These are phyloP conservation scores for Aspergillus avenaceus DNA, from an alignment of 495 filamentous ascomycete species.

Conservation along the genomic window DNA sequence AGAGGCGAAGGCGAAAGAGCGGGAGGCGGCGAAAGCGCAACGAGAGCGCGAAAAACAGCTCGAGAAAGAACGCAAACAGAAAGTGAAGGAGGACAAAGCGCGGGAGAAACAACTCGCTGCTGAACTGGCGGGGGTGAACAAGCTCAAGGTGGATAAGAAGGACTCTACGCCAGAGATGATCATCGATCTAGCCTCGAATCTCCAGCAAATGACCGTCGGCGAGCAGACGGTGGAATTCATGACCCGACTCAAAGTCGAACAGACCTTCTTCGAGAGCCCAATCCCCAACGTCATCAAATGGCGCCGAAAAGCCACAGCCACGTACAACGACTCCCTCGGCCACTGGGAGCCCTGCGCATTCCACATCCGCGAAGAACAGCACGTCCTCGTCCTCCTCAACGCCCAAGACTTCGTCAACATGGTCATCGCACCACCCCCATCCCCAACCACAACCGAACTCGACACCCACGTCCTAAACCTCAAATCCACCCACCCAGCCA, in stretches of 20 bases:
- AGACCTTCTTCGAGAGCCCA: conserved; percentile 45
- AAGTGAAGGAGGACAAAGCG: conserved; percentile 52
- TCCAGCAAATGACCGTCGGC: conserved; percentile 46
- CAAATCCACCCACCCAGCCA: conserved; percentile 46
- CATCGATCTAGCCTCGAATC: conserved; percentile 60
- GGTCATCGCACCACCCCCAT: conserved; percentile 32
- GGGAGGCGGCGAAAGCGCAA: conserved; percentile 38
- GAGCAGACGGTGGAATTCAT: conserved; percentile 52
- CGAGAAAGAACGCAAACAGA: conserved; percentile 47
- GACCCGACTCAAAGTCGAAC: conserved; percentile 52
- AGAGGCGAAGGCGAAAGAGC: conserved; percentile 54
- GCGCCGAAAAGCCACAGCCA: conserved; percentile 64
- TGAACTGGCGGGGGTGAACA: conserved; percentile 73
- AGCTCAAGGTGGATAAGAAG: conserved; percentile 71
- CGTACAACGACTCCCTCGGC: conserved; percentile 56
- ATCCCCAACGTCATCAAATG: conserved; percentile 65
- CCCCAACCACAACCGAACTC: conserved; percentile 31
- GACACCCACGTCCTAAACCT: conserved; percentile 56
- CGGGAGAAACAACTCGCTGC: conserved; percentile 62
- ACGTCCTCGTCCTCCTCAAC: conserved; percentile 62
- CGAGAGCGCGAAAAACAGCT: conserved; percentile 43
- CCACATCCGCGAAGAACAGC: conserved; percentile 57
- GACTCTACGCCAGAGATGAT: conserved; percentile 78
- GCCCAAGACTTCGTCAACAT: conserved; percentile 68
- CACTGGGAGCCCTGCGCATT: conserved; percentile 63